Conservation (phyloP, 2,329 filamentous ascomycete genomes). For the Xylariaceae sp. region DNA sequence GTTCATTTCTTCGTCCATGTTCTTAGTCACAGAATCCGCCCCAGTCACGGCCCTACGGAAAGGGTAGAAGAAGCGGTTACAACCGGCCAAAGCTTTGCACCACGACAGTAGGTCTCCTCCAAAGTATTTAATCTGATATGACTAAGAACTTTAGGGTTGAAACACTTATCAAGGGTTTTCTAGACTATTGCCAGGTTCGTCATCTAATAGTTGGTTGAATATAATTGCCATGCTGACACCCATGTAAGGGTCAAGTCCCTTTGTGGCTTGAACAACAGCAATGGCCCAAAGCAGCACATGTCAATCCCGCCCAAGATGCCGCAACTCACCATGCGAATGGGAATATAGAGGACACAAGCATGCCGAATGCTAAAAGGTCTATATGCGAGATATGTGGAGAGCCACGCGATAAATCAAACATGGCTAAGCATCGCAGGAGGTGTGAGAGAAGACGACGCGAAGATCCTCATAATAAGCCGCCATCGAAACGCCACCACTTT, state of each 20-base stretch:
- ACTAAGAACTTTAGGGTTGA: neutral
- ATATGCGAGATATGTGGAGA: neutral
- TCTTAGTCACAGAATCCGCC: constrained; percentile 1
- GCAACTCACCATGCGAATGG: neutral
- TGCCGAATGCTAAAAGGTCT: too few species aligned
- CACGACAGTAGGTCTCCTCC: neutral
- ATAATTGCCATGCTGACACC: neutral
- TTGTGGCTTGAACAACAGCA: neutral
- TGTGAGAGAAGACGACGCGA: neutral
- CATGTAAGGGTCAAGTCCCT: neutral
- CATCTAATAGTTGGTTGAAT: neutral
- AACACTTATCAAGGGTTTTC: neutral
- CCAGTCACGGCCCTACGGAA: neutral
- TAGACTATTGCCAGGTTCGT: neutral
- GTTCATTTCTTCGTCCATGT: neutral
- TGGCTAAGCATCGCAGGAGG: neutral
- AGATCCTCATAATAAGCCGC: neutral
- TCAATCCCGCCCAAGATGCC: neutral
- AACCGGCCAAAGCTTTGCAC: neutral
- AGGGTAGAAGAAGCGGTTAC: neutral
- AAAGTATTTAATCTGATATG: neutral
- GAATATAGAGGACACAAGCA: neutral
- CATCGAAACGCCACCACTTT: neutral
- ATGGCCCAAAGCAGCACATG: neutral
- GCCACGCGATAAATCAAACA: neutral